Conservation (phyloP, 2,329 filamentous ascomycete species). For the Xylariaceae sp. region DNA sequence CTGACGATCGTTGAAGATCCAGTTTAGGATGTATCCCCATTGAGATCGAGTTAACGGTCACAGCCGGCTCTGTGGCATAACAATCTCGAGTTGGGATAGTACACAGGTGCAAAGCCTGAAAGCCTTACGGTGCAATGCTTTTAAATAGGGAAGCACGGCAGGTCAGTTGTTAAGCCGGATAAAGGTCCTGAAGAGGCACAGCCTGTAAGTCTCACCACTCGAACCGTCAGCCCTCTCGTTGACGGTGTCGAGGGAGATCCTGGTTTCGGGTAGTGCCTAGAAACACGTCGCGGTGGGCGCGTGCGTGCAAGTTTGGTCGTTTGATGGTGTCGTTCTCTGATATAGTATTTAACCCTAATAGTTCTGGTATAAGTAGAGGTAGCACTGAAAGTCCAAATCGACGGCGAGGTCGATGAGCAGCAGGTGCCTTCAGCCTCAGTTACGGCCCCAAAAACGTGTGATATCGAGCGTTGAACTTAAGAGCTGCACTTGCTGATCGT, state of each 20-base stretch:
- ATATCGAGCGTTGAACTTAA: neutral
- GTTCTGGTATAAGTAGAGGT: constrained; percentile 4
- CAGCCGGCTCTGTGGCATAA: constrained; percentile 33
- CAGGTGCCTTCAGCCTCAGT: neutral
- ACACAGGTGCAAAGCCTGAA: constrained; percentile 17
- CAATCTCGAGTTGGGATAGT: constrained; percentile 15
- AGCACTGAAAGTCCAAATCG: neutral
- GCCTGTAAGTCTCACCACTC: constrained; percentile 35
- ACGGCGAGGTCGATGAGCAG: constrained; percentile 5
- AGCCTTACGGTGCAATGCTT: constrained; percentile 8
- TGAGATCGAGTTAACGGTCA: constrained; percentile 45
- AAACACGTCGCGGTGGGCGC: constrained; percentile 16
- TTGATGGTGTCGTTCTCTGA: constrained; percentile 12
- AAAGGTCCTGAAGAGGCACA: constrained; percentile 35
- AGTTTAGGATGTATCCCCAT: constrained; percentile 62
- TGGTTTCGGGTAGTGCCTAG: constrained; percentile 35
- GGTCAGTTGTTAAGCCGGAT: constrained; percentile 26
- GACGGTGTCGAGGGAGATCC: constrained; percentile 28
- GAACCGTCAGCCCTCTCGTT: constrained; percentile 31
- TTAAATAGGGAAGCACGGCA: constrained; percentile 13
- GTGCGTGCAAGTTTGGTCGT: neutral
- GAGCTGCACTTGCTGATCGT: neutral
- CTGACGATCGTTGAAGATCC: constrained; percentile 58
- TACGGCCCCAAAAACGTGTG: neutral
- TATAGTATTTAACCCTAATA: neutral